Conservation (phyloP, 2,329 filamentous ascomycete genomes). For the Lizonia empirigonia region DNA sequence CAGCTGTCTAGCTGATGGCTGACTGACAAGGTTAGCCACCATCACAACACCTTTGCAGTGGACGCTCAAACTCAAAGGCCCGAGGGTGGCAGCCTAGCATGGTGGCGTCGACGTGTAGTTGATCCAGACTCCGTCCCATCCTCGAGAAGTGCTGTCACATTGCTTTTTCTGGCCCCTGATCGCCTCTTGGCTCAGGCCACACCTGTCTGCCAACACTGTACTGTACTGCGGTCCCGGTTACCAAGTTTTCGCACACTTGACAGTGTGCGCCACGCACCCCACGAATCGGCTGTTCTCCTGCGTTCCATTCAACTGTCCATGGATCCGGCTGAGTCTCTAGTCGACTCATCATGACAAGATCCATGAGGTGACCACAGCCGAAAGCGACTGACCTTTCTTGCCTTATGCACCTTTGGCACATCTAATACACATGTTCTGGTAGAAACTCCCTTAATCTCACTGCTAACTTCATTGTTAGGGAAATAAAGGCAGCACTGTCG, state of each 20-base stretch:
- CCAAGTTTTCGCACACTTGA: background rate
- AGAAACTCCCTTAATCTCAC: too few species aligned
- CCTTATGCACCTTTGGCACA: too few species aligned
- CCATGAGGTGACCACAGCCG: background rate
- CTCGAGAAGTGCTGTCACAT: background rate
- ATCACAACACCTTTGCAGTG: background rate
- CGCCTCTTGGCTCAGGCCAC: constrained; percentile 8
- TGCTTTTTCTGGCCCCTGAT: constrained; percentile 10
- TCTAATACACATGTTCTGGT: too few species aligned
- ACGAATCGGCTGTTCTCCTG: background rate
- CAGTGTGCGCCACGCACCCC: background rate
- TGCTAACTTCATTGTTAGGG: too few species aligned
- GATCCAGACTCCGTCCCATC: background rate
- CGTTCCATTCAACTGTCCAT: background rate
- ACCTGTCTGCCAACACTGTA: constrained; percentile 1
- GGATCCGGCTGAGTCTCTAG: background rate
- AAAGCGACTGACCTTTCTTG: too few species aligned
- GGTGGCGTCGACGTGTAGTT: background rate
- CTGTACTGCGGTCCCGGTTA: background rate
- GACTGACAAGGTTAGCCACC: background rate
- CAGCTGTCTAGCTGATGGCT: background rate
- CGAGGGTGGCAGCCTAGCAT: background rate
- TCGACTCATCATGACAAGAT: background rate
- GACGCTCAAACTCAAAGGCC: background rate
- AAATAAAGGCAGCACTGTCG: too few species aligned